Base-by-base conservation (phyloP, 2,329 filamentous ascomycete genomes). In the Fusarium sp. region DNA sequence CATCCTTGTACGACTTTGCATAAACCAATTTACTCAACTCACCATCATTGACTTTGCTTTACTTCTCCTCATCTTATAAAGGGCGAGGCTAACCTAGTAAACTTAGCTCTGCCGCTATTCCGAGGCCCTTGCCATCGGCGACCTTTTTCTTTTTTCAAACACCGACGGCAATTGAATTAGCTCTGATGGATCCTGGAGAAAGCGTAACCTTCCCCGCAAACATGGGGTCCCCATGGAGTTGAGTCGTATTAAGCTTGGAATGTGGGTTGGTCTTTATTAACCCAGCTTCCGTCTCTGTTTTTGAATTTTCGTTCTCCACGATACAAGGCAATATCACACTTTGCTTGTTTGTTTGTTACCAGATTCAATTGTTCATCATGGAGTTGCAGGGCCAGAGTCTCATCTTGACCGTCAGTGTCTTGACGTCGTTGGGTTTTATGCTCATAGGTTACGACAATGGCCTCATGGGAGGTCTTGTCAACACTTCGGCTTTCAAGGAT, bases 371-470 rank as follows among this genome's bases (percentile, higher is more conserved):
- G 20, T 18, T 41, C 13, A 32, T 27, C 33, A 67, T 67, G 56
- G 70, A 73, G 61, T 50, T 73, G 33, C 67, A 73, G 18, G 83
- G 83, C 38, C 80, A 78, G 37, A 71, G 78, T 17, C 80, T 86
- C 26, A 76, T 86, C 26, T 70, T 80, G 26, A 79, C 82, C 20
- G 83, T 85, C 60, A 84, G 82, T 26, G 73, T 80, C 11, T 73
- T 86, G 67, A 84, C 84, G 0, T 85, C 82, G 33, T 67, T 86
- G 41, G 83, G 84, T 0, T 86, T 86, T 63, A 79, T 86, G 71
- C 78, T 85, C 38, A 85, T 86, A 44, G 84, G 84, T 23, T 85
- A 80, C 64, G 83, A 84, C 64, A 85, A 85, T 78, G 83, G 83
- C 7, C 73, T 84, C 6, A 82, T 84, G 81, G 82, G 81, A 64